Conservation (phyloP, 805 yeast species). For the Saturnispora gosingensis region DNA sequence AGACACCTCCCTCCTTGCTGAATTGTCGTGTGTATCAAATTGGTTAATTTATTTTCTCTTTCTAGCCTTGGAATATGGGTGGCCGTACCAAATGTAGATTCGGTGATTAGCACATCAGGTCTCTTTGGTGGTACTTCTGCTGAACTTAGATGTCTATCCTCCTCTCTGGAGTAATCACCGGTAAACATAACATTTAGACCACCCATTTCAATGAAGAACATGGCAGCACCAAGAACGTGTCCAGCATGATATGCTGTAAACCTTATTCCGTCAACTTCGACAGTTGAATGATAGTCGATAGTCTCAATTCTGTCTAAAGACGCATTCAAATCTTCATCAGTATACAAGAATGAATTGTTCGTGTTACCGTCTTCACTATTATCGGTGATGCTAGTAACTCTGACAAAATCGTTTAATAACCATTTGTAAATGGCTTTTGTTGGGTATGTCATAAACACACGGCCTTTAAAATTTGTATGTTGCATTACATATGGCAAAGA, state of each 20-base stretch:
- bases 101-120: slow-evolving; percentile 88
- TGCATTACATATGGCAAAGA: slow-evolving; percentile 97
- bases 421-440: slow-evolving; percentile 96
- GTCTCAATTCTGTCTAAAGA: slow-evolving; percentile 90
- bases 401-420: slow-evolving; percentile 87
- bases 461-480: slow-evolving; percentile 86
- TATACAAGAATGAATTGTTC: slow-evolving; percentile 45
- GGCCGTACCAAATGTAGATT: slow-evolving; percentile 96
- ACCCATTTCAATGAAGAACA: slow-evolving; percentile 92
- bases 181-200: slow-evolving; percentile 85
- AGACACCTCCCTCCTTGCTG: slow-evolving; percentile 85
- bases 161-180: slow-evolving; percentile 95
- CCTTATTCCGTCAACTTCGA: slow-evolving; percentile 87
- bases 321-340: slow-evolving; percentile 81
- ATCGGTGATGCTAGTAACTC: slow-evolving; percentile 62
- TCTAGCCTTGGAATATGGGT: slow-evolving; percentile 87
- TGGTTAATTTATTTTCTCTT: slow-evolving; percentile 74
- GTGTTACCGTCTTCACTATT: slow-evolving; percentile 35
- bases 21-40: slow-evolving; percentile 73
- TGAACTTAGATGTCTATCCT: slow-evolving; percentile 86
- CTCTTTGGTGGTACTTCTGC: slow-evolving; percentile 87
- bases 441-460: slow-evolving; percentile 98
- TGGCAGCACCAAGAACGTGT: slow-evolving; percentile 98
- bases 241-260: slow-evolving; percentile 99
- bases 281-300: slow-evolving; percentile 89